Percentiles rank a stretch among this genome's conserved stretches.
Conservation (phyloP, 768 basidiomycete genomes). For the Sistotremastrum suecicum region DNA sequence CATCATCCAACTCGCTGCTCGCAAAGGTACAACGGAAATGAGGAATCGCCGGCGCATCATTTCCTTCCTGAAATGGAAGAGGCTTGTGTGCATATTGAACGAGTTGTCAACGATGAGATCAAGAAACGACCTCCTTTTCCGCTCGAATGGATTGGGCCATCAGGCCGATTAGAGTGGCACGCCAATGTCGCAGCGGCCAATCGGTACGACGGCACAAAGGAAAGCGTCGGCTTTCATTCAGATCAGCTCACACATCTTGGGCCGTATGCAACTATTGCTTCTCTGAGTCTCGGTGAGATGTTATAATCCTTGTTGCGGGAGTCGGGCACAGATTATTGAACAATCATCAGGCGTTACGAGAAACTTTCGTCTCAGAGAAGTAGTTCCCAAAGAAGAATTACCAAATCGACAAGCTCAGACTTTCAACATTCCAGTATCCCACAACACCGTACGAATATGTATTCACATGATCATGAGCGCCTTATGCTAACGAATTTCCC, state of each 20-base stretch:
- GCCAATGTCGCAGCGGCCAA: conserved; percentile 82
- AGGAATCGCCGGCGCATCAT: conserved; percentile 34
- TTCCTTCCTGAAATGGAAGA: conserved; percentile 68
- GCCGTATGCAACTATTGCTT: conserved; percentile 77
- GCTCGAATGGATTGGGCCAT: conserved; percentile 46
- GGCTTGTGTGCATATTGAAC: conserved; percentile 58
- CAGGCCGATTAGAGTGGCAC: conserved; percentile 32
- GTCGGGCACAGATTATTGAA: neutral
- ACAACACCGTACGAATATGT: conserved; percentile 48
- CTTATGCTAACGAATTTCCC: neutral
- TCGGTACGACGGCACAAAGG: conserved; percentile 70
- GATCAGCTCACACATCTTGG: conserved; percentile 73
- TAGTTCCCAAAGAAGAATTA: conserved; percentile 49
- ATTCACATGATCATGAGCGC: neutral
- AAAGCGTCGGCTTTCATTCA: conserved; percentile 71
- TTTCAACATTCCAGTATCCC: conserved; percentile 60
- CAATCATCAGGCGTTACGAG: conserved; percentile 42
- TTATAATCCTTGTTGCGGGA: neutral
- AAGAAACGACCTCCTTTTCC: conserved; percentile 42
- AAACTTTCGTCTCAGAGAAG: conserved; percentile 63
- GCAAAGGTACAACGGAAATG: conserved; percentile 66
- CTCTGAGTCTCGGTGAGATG: conserved; percentile 55
- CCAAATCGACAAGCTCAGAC: conserved; percentile 48
- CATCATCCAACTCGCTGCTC: conserved; percentile 2
- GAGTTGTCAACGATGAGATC: conserved; percentile 58